A percentile compares a stretch with the other conserved stretches of the same genome.
Evolutionary conservation across 176 grass and related monocot species (phyloP).

Genomic region (Phyllostachys edulis): DNA sequence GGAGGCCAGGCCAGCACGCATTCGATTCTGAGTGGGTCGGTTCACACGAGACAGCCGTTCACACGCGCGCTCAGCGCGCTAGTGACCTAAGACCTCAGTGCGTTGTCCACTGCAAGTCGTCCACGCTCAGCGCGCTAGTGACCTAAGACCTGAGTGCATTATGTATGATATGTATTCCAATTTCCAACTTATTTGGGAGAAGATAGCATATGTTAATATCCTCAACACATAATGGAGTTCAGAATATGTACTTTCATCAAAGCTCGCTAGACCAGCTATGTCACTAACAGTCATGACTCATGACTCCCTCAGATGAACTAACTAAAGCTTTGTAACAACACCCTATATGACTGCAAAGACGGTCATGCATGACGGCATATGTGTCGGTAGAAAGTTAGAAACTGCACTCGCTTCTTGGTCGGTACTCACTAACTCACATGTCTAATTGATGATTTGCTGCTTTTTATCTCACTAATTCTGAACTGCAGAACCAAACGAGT

Average conservation of each 20-base stretch:
- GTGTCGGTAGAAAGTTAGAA: slow-evolving; percentile 20
- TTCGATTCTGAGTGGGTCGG: too few species aligned
- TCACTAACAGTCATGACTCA: not conserved
- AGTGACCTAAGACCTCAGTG: too few species aligned
- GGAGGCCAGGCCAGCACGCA: too few species aligned
- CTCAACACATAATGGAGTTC: not conserved
- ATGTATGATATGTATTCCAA: not conserved
- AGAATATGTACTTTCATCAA: slow-evolving; percentile 19
- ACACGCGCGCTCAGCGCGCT: too few species aligned
- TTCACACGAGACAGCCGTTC: too few species aligned
- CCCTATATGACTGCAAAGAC: not conserved
- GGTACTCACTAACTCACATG: not conserved
- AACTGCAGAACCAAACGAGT: not conserved
- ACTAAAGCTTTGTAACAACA: slow-evolving; percentile 9
- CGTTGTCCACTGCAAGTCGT: too few species aligned
- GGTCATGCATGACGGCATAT: slow-evolving; percentile 30
- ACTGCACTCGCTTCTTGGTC: not conserved
- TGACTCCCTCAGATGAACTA: not conserved
- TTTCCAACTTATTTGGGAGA: not conserved
- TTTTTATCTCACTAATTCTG: not conserved
- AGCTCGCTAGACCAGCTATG: not conserved
- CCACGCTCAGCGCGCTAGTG: too few species aligned
- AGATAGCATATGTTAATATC: not conserved
- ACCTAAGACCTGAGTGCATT: too few species aligned
- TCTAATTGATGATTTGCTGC: not conserved